These are phyloP conservation scores for Digitaria exilis DNA, from an alignment of 202 grass and related monocot genomes.

Conservation along the genomic window DNA sequence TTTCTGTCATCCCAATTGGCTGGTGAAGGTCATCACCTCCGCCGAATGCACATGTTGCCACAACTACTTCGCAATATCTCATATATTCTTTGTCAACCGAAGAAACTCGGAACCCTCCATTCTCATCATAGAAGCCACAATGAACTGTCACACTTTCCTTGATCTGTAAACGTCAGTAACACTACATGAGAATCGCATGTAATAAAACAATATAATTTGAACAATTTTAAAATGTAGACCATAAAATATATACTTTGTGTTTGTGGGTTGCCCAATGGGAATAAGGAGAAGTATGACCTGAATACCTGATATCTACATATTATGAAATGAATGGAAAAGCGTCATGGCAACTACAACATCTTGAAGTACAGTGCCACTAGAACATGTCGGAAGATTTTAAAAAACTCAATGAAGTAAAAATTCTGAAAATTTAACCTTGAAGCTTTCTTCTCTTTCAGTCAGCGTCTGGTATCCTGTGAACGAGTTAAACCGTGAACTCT, in stretches of 20 bases:
- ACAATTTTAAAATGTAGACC: neutral
- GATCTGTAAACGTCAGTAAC: conserved; percentile 46
- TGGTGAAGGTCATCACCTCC: conserved; percentile 95
- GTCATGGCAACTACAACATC: conserved; percentile 16
- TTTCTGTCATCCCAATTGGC: conserved; percentile 83
- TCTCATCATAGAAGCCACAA: conserved; percentile 89
- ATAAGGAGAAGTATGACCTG: neutral
- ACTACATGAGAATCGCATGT: neutral
- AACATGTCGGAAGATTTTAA: conserved; percentile 12
- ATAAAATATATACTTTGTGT: conserved; percentile 12
- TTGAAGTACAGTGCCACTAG: neutral
- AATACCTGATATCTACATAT: neutral
- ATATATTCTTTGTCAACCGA: conserved; percentile 76
- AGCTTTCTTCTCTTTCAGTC: conserved; percentile 85
- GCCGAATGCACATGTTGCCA: conserved; percentile 95
- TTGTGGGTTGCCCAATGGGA: neutral
- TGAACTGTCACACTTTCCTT: conserved; percentile 64
- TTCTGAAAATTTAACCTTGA: conserved; percentile 67
- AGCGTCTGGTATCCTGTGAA: conserved; percentile 90
- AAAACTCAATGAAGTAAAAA: conserved; percentile 26
- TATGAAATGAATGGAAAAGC: neutral
- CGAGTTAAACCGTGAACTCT: conserved; percentile 62
- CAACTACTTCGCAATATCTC: conserved; percentile 67
- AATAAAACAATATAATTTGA: neutral
- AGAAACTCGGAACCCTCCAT: conserved; percentile 72